These are phyloP conservation scores for Acarospora socialis DNA, from an alignment of 2,329 filamentous ascomycete species.

Conservation along the genomic window DNA sequence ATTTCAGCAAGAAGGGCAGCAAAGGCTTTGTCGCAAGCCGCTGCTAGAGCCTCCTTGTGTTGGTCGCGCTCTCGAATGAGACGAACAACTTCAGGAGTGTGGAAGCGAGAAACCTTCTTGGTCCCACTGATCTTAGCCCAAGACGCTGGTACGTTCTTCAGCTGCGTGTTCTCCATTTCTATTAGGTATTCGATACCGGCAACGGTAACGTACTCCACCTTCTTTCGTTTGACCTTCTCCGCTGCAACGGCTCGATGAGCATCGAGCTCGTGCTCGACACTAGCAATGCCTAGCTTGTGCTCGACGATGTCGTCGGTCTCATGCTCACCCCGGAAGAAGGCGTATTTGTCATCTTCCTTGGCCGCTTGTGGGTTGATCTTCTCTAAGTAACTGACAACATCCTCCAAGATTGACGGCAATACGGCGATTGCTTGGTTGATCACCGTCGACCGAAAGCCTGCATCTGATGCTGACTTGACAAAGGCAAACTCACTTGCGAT, in stretches of 20 bases:
- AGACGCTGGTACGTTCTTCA: slow-evolving; percentile 80
- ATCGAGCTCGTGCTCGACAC: slow-evolving; percentile 77
- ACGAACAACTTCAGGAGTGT: slow-evolving; percentile 77
- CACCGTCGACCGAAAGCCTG: slow-evolving; percentile 57
- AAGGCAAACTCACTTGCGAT: slow-evolving; percentile 64
- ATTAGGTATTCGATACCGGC: slow-evolving; percentile 90
- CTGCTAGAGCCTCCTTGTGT: slow-evolving; percentile 82
- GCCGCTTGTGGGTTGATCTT: slow-evolving; percentile 77
- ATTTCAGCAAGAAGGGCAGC: slow-evolving; percentile 56
- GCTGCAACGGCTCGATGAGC: slow-evolving; percentile 60
- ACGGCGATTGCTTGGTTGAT: slow-evolving; percentile 58
- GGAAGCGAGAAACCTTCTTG: slow-evolving; percentile 82
- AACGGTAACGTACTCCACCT: slow-evolving; percentile 67
- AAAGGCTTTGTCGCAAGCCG: slow-evolving; percentile 81
- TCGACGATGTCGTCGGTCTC: slow-evolving; percentile 83
- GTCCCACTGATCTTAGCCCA: slow-evolving; percentile 94
- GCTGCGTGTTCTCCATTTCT: slow-evolving; percentile 69
- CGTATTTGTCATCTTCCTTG: slow-evolving; percentile 78
- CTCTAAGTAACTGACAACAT: slow-evolving; percentile 62
- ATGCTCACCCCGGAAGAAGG: slow-evolving; percentile 75
- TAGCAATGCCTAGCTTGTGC: slow-evolving; percentile 81
- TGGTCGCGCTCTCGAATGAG: slow-evolving; percentile 81
- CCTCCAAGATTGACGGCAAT: slow-evolving; percentile 61
- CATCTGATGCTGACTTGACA: slow-evolving; percentile 49
- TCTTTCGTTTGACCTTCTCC: slow-evolving; percentile 55